A percentile compares a stretch with the other conserved stretches of the same genome.
These are phyloP conservation scores for Medicago arabica DNA, from an alignment of 306 rosid genomes.

Conservation along the genomic window DNA sequence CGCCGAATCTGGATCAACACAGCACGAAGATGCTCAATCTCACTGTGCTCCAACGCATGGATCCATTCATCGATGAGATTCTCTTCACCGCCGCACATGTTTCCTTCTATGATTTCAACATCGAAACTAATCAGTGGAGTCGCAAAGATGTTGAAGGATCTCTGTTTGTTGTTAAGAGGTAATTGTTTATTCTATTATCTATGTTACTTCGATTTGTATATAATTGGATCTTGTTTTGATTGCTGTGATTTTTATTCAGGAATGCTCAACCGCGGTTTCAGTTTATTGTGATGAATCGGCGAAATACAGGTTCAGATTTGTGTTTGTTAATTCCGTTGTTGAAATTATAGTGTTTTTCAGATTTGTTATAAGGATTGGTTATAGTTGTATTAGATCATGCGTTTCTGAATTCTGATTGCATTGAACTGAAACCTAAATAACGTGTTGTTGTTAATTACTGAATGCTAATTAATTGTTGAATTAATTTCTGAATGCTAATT, in stretches of 20 bases:
- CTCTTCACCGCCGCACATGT: constrained; percentile 95
- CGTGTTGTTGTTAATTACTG: neutral
- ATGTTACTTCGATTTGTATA: constrained; percentile 17
- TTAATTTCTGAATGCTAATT: neutral
- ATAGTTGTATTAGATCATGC: neutral
- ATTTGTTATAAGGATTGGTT: neutral
- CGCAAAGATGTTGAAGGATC: constrained; percentile 99
- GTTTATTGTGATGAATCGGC: constrained; percentile 95
- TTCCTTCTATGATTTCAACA: constrained; percentile 82
- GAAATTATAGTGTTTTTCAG: neutral
- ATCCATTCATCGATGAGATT: constrained; percentile 89
- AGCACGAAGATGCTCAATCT: constrained; percentile 89
- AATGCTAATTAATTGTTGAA: neutral
- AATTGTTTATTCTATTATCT: neutral
- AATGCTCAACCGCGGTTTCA: constrained; percentile 87
- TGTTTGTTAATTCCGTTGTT: neutral
- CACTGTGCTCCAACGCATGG: constrained; percentile 86
- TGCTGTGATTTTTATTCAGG: constrained; percentile 47
- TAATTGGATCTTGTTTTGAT: constrained; percentile 13
- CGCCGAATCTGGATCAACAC: constrained; percentile 91
- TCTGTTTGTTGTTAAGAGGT: constrained; percentile 97
- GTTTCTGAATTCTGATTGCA: neutral
- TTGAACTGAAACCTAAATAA: neutral
- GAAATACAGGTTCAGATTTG: constrained; percentile 73
- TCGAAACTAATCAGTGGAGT: constrained; percentile 91